Percentiles rank a stretch among this genome's conserved stretches.
Evolutionary conservation across 495 filamentous ascomycete genomes (phyloP).

Genomic region (Margaritispora aquatica): DNA sequence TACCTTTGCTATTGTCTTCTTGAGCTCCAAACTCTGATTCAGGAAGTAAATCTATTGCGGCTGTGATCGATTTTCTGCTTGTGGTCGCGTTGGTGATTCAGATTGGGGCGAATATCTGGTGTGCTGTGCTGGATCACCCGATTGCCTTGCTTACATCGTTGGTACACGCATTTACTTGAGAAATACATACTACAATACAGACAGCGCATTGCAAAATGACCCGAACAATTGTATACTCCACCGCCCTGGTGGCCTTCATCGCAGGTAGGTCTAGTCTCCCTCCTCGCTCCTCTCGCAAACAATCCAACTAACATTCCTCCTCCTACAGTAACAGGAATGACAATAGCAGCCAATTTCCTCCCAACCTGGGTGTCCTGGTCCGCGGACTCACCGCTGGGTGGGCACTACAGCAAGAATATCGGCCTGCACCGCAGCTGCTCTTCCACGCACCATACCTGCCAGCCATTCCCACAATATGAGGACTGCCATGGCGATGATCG

Average conservation of each 20-base stretch:
- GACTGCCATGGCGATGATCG: constrained; percentile 63
- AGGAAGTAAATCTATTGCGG: neutral
- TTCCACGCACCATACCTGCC: constrained; percentile 31
- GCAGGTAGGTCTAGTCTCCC: constrained; percentile 42
- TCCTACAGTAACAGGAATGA: constrained; percentile 66
- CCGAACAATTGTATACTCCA: constrained; percentile 39
- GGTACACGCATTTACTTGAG: neutral
- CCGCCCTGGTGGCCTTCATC: constrained; percentile 44
- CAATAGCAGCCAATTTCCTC: constrained; percentile 63
- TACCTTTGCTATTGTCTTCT: neutral
- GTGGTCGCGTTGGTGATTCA: neutral
- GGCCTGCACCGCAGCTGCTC: constrained; percentile 79
- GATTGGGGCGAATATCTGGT: no score
- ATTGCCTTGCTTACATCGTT: no score
- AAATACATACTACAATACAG: neutral
- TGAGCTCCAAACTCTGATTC: neutral
- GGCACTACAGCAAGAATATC: constrained; percentile 58
- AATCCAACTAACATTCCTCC: neutral
- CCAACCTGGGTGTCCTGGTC: constrained; percentile 78
- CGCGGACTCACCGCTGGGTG: constrained; percentile 44
- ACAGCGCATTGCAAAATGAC: constrained; percentile 24
- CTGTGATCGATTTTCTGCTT: no score
- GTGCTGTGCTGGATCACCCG: no score
- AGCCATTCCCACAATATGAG: constrained; percentile 50
- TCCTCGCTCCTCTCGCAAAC: neutral